Conservation (phyloP, 2,329 filamentous ascomycete genomes). For the Cordyceps javanica region DNA sequence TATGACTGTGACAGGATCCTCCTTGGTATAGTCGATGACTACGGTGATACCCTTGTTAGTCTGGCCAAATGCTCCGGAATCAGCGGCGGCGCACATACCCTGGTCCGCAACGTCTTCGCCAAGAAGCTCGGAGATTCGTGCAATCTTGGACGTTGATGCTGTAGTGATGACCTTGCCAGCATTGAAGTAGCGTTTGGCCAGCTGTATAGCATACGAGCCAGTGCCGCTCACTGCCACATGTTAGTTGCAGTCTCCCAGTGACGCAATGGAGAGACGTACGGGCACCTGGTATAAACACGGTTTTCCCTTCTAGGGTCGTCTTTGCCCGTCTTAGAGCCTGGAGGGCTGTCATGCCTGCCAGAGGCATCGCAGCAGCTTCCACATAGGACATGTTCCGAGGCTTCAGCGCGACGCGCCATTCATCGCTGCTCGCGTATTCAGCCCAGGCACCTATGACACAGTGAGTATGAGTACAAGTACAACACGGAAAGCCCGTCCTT, state of each 20-base stretch:
- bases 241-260: slow-evolving; percentile 7
- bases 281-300: slow-evolving; percentile 18
- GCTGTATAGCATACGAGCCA: slow-evolving; percentile 16
- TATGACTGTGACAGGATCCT: not conserved
- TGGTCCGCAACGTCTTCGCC: not conserved
- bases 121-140: not conserved
- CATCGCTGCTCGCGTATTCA: not conserved
- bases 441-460: not conserved
- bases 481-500: not conserved
- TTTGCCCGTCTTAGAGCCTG: slow-evolving; percentile 2
- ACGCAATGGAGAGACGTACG: slow-evolving; percentile 8
- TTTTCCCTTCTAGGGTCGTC: slow-evolving; percentile 30
- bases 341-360: not conserved
- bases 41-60: too few species aligned
- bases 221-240: slow-evolving; percentile 20
- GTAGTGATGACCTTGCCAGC: not conserved
- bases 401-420: not conserved
- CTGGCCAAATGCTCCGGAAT: too few species aligned
- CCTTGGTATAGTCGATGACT: not conserved
- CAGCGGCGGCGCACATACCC: not conserved
- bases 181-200: slow-evolving; percentile 9
- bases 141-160: not conserved
- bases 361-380: not conserved
- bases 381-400: not conserved
- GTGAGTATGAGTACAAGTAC: not conserved